phyloP scores from a whole-genome alignment of 352 stramenopile species.

The Phytophthora europaea region DNA sequence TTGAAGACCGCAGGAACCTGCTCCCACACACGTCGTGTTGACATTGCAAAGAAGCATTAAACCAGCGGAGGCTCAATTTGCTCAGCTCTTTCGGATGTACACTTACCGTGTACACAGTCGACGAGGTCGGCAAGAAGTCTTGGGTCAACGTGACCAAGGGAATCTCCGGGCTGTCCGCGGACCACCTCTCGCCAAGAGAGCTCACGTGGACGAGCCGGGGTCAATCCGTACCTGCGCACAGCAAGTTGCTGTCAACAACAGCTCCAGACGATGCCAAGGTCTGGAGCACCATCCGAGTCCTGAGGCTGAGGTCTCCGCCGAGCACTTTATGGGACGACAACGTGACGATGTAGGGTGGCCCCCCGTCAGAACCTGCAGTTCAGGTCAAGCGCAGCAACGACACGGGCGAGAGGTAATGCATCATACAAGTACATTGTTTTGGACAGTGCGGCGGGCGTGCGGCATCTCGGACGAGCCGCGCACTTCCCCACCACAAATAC shows the following conservation, averaged over 20 bases:
- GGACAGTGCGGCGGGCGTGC: constrained; percentile 32
- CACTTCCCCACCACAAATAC: neutral
- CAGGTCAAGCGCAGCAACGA: constrained; percentile 12
- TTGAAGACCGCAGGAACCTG: constrained; percentile 10
- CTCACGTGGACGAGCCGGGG: constrained; percentile 4
- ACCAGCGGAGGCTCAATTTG: neutral
- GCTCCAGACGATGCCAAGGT: neutral
- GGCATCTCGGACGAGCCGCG: neutral
- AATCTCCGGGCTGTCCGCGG: neutral
- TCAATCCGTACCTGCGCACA: constrained; percentile 12
- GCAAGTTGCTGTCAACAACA: too few species aligned
- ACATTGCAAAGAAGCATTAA: constrained; percentile 2
- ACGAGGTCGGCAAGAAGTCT: neutral
- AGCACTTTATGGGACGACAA: constrained; percentile 24
- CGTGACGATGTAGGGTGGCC: constrained; percentile 7
- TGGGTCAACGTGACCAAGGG: constrained; percentile 11
- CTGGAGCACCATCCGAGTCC: too few species aligned
- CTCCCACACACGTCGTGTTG: constrained; percentile 8
- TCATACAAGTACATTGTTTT: constrained; percentile 1
- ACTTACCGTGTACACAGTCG: too few species aligned
- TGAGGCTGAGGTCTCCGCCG: too few species aligned
- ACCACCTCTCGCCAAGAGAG: constrained; percentile 3
- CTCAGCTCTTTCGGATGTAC: constrained; percentile 21
- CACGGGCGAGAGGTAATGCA: constrained; percentile 9
- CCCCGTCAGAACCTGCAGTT: neutral